A percentile compares a stretch with the other conserved stretches of the same genome.
phyloP scores from a whole-genome alignment of 208 protist genomes.

The Histomonas meleagridis region DNA sequence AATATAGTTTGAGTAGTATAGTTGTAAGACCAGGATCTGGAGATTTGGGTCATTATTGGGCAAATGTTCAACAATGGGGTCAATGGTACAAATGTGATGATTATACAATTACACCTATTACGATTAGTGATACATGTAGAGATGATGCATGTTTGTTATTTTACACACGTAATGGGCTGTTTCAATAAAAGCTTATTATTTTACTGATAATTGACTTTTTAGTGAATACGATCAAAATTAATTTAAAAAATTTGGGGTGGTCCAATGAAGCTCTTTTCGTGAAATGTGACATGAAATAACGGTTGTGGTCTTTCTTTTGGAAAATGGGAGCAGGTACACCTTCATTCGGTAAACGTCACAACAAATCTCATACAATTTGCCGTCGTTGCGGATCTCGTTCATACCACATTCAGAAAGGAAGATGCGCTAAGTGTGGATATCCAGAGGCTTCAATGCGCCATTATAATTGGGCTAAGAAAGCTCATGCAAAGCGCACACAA shows the following conservation, averaged over 20 bases:
- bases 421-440: constrained; percentile 38
- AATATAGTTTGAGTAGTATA: background rate
- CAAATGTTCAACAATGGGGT: background rate
- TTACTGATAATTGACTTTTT: too few relatives aligned
- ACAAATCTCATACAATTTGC: constrained; percentile 40
- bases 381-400: constrained; percentile 36
- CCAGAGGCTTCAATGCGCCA: constrained; percentile 40
- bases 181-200: too few relatives aligned
- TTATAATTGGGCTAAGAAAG: constrained; percentile 39
- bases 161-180: background rate
- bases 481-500: background rate
- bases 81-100: constrained; percentile 9
- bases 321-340: constrained; percentile 35
- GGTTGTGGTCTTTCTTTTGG: background rate
- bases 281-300: too few relatives aligned
- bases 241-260: too few relatives aligned
- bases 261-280: too few relatives aligned
- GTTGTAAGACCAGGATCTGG: background rate
- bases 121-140: background rate
- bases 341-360: constrained; percentile 37
- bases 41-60: background rate
- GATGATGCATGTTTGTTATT: constrained; percentile 21
- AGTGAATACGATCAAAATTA: too few relatives aligned
- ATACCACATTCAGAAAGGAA: constrained; percentile 29
- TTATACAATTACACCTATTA: background rate